Evolutionary conservation across 2,329 filamentous ascomycete species (phyloP), one percentile per base, ranked within the genome.

Genomic region (Arthroderma uncinatum): DNA sequence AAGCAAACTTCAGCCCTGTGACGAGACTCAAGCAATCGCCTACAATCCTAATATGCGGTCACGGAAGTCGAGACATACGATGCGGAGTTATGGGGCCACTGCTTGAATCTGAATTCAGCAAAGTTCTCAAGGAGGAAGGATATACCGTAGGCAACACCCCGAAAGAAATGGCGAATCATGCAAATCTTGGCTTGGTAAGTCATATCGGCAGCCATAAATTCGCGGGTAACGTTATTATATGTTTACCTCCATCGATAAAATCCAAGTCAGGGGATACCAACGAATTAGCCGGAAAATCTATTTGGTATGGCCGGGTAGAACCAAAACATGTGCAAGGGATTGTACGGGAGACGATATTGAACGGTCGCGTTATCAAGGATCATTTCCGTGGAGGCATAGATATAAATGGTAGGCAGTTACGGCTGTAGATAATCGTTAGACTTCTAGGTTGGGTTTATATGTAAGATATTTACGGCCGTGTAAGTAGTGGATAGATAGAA

Each of bases 201-300:
- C 92, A 97, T 68, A 85, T 96, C 12, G 92, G 92, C 21, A 92
- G 92, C 0, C 92, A 97, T 76, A 95, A 95, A 76, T 97, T 93
- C 74, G 86, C 86, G 37, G 92, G 92, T 40, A 97, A 97, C 67
- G 83, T 96, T 63, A 87, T 97, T 75, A 77, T 97, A 0, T 97
- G 97, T 71, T 80, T 74, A 9, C 71, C 72, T 1, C 68, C 68
- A 1, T 63, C 62, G 12, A 67, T 72, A 64, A 67, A 19, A 5
- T 55, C 55, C 6, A 47, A 14, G 9, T 50, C 37, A 16, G 37
- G 47, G 33, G 47, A 12, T 19, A 19, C 42, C 19, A n/a, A 55
- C n/a, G 34, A 56, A 36, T 64, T 74, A 62, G 70, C 72, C 8
- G 72, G 72, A 4, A 73, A 68, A 59, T 71, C 72, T 0, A 92